phyloP scores from a whole-genome alignment of 148 eudicot species.

The Rhododendron kiyosumense region DNA sequence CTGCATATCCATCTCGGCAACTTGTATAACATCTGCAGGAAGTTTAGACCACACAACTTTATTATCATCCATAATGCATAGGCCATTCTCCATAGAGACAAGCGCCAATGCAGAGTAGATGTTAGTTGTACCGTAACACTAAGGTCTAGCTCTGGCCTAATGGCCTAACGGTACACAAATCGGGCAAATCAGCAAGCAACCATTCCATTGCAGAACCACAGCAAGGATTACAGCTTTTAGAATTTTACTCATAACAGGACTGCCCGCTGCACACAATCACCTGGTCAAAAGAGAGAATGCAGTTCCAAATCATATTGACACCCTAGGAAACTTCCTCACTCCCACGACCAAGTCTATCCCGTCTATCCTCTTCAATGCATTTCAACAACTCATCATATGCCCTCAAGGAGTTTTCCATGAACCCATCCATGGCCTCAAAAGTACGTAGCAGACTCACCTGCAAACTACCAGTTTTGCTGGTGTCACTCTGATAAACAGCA shows the following conservation, averaged over 20 bases:
- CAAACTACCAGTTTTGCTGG: constrained; percentile 57
- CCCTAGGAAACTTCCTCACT: constrained; percentile 34
- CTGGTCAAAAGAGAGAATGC: neutral
- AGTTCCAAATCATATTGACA: constrained; percentile 12
- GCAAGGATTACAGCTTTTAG: neutral
- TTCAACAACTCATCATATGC: constrained; percentile 73
- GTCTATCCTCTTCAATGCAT: constrained; percentile 65
- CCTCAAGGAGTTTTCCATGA: constrained; percentile 54
- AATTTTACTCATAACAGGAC: neutral
- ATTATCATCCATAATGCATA: neutral
- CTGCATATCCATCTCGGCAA: neutral
- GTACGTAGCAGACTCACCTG: constrained; percentile 58
- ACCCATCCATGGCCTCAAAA: constrained; percentile 84
- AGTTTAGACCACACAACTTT: neutral
- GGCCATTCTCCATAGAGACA: neutral
- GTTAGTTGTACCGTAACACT: neutral
- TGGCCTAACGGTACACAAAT: neutral
- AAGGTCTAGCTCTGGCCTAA: neutral
- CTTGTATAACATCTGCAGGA: neutral
- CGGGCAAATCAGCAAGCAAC: neutral
- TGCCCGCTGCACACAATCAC: neutral
- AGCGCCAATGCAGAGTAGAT: neutral
- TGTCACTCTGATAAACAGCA: constrained; percentile 84
- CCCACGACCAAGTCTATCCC: constrained; percentile 36
- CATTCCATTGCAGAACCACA: constrained; percentile 1